A percentile compares a stretch with the other conserved stretches of the same genome.
phyloP scores from a whole-genome alignment of 2,329 filamentous ascomycete species.

The Zasmidium cellare region DNA sequence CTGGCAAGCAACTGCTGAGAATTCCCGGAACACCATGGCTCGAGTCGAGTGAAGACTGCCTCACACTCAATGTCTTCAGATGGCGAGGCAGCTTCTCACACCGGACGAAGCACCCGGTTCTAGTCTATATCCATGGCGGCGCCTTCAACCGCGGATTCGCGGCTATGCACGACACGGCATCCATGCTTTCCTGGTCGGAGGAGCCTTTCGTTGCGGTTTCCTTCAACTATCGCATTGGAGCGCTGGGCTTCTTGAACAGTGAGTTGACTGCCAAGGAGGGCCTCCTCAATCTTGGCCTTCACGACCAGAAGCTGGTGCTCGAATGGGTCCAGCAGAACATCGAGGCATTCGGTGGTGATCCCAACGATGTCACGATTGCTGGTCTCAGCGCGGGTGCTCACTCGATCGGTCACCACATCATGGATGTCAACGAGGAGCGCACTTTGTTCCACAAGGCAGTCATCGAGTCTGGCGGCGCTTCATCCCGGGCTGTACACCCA shows the following conservation, averaged over 20 bases:
- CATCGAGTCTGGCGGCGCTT: conserved; percentile 49
- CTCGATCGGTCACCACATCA: conserved; percentile 68
- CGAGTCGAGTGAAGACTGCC: conserved; percentile 52
- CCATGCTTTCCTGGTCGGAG: conserved; percentile 51
- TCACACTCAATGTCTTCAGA: conserved; percentile 61
- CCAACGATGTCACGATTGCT: conserved; percentile 28
- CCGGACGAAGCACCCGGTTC: conserved; percentile 52
- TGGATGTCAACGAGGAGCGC: conserved; percentile 44
- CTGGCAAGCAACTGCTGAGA: conserved; percentile 28
- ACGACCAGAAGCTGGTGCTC: conserved; percentile 42
- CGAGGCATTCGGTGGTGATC: conserved; percentile 40
- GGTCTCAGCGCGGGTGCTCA: conserved; percentile 61
- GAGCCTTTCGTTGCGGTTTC: conserved; percentile 56
- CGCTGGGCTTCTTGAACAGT: conserved; percentile 67
- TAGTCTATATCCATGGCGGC: conserved; percentile 64
- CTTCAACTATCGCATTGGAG: conserved; percentile 64
- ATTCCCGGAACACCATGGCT: conserved; percentile 24
- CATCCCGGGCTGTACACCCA: conserved; percentile 49
- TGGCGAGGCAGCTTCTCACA: conserved; percentile 37
- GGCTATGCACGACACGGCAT: conserved; percentile 59
- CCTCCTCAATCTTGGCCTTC: conserved; percentile 46
- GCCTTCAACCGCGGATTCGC: conserved; percentile 50
- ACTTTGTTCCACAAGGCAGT: conserved; percentile 49
- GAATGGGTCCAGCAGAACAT: conserved; percentile 45
- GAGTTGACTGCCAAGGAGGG: conserved; percentile 53